Conservation (phyloP, 108 stramenopile species). For the Skeletonema menzelii region DNA sequence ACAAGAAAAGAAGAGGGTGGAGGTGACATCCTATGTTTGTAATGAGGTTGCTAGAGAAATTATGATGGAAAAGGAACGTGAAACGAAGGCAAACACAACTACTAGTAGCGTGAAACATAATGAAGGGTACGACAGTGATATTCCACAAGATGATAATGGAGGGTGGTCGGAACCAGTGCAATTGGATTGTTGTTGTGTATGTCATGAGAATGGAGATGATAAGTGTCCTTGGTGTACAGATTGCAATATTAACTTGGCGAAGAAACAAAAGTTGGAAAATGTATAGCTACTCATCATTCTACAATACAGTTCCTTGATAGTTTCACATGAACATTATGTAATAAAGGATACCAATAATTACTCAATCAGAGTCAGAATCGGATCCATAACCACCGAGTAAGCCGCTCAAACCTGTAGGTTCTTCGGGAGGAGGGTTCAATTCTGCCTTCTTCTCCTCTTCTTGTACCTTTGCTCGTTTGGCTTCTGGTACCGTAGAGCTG, state of each 20-base stretch:
- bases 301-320: background rate
- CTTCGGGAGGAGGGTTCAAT: background rate
- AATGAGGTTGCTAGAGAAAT: slow-evolving; percentile 10
- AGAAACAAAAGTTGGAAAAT: slow-evolving; percentile 3
- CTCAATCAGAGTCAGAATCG: slow-evolving; percentile 60
- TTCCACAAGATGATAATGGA: slow-evolving; percentile 11
- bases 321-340: background rate
- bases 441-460: background rate
- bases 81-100: background rate
- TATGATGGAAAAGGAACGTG: slow-evolving; percentile 13
- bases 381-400: slow-evolving; percentile 73
- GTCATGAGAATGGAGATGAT: slow-evolving; percentile 29
- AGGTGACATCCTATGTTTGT: slow-evolving; percentile 9
- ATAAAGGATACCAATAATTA: background rate
- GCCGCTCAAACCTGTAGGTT: slow-evolving; percentile 47
- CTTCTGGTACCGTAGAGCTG: background rate
- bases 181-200: slow-evolving; percentile 81
- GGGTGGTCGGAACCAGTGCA: slow-evolving; percentile 47
- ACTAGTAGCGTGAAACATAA: no score
- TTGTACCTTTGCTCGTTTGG: slow-evolving; percentile 15
- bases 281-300: background rate
- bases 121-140: slow-evolving; percentile 5
- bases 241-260: slow-evolving; percentile 32
- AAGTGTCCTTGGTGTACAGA: slow-evolving; percentile 46
- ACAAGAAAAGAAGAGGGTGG: slow-evolving; percentile 3